Evolutionary conservation across 1,284 basidiomycete species (phyloP), one percentile per base, ranked within the genome.

Genomic region (Cutaneotrichosporon sp.): DNA sequence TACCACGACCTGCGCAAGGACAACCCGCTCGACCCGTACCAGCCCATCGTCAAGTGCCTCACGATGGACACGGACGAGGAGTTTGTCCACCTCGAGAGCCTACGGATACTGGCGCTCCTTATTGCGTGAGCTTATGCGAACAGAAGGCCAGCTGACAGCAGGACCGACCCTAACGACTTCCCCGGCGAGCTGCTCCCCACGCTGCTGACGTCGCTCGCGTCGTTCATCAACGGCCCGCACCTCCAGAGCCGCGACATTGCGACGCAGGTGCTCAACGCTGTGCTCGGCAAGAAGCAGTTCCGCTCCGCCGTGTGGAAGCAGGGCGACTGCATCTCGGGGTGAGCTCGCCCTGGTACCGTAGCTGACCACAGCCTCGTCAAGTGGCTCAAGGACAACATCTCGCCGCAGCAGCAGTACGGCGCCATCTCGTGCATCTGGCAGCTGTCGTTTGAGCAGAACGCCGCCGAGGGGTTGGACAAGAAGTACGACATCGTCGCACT

Each of bases 371-470:
- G 91, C 10, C 81, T 93, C 50, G 83, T 91, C 18, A 89, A 92
- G 49, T 89, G 90, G 43, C 82, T 94, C 62, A 88, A 87, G 72
- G 83, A 86, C 59, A 89, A 86, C 66, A 72, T 78, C 16, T 73
- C 75, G 13, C 90, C 93, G n/a, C 95, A 99, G 80, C 91, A 95
- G 87, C 90, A 88, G 81, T 99, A 98, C 78, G 92, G 95, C 81
- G 87, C 92, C 46, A 87, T 88, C 36, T 92, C 92, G 73, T 95
- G 91, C 76, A 83, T 98, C 69, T 99, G 95, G 95, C 82, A 98
- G 64, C 82, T 99, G 65, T 91, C 92, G 0, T 99, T 97, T 69
- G 91, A 97, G 76, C 83, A 87, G 69, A 85, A 88, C 43, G 86
- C 95, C 34, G 90, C 94, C 1, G 86, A 90, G 66, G 85, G 91